These are phyloP conservation scores for Linum tenue DNA, from an alignment of 345 rosid genomes.

Conservation along the genomic window DNA sequence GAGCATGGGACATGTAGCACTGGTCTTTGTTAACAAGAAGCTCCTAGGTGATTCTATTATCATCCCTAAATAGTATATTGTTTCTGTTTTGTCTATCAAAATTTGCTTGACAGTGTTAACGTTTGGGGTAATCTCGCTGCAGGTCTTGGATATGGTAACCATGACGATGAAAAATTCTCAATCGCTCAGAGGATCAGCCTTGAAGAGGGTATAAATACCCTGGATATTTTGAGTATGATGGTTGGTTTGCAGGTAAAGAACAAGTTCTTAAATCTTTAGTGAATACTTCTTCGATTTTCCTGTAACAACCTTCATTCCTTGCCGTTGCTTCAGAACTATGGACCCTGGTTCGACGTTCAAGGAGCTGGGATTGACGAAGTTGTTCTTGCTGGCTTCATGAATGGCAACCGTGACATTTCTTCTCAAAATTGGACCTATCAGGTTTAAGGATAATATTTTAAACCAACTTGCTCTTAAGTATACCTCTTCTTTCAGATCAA, in stretches of 20 bases:
- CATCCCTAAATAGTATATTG: not conserved
- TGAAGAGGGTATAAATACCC: conserved; percentile 38
- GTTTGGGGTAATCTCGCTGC: conserved; percentile 2
- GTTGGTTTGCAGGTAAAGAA: conserved; percentile 44
- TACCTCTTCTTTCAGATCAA: not conserved
- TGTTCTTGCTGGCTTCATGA: conserved; percentile 17
- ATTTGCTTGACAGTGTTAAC: not conserved
- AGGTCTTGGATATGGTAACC: conserved; percentile 52
- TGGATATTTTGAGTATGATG: conserved; percentile 54
- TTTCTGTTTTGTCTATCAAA: too few relatives aligned
- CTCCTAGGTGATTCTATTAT: conserved; percentile 21
- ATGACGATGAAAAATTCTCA: conserved; percentile 38
- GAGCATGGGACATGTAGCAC: conserved; percentile 60
- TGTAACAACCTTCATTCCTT: not conserved
- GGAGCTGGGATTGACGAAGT: conserved; percentile 46
- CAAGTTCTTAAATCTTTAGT: not conserved
- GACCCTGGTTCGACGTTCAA: conserved; percentile 54
- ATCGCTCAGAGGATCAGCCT: conserved; percentile 32
- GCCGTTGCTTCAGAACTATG: conserved; percentile 35
- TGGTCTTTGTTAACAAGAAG: conserved; percentile 45
- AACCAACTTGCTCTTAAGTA: not conserved
- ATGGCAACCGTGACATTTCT: conserved; percentile 29
- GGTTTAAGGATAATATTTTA: conserved; percentile 19
- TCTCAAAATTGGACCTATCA: conserved; percentile 45
- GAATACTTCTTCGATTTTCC: too few relatives aligned